Evolutionary conservation across 1,284 basidiomycete genomes (phyloP).

Genomic region (Ganoderma boninense): DNA sequence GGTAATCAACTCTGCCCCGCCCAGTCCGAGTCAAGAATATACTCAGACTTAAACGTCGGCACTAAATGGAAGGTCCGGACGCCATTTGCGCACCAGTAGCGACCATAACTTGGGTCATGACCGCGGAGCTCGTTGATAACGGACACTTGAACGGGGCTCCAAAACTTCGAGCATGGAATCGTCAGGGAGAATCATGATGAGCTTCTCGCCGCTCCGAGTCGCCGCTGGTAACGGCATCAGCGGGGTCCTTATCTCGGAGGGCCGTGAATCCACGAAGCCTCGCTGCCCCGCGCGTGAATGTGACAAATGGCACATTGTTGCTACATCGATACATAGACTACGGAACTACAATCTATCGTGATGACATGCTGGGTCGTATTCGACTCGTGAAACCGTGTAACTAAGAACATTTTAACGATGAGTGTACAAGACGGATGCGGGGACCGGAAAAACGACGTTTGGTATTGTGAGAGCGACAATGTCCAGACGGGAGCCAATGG

Average conservation of each 20-base stretch:
- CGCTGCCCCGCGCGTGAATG: background rate
- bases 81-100: too few relatives aligned
- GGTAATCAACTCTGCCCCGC: too few relatives aligned
- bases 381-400: background rate
- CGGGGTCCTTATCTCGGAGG: background rate
- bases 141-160: too few relatives aligned
- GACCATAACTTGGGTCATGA: too few relatives aligned
- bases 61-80: too few relatives aligned
- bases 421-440: background rate
- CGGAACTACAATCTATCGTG: constrained; percentile 1
- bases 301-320: background rate
- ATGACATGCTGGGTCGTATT: background rate
- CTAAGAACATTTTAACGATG: background rate
- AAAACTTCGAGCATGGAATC: too few relatives aligned
- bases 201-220: too few relatives aligned
- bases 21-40: too few relatives aligned
- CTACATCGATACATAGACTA: constrained; percentile 1
- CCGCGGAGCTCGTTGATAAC: too few relatives aligned
- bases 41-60: too few relatives aligned
- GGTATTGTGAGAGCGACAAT: background rate
- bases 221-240: background rate
- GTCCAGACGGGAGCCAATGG: background rate
- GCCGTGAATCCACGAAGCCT: background rate
- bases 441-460: background rate
- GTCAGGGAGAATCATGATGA: too few relatives aligned